phyloP scores from a whole-genome alignment of 2,329 filamentous ascomycete species.

The Falciphora oryzae region DNA sequence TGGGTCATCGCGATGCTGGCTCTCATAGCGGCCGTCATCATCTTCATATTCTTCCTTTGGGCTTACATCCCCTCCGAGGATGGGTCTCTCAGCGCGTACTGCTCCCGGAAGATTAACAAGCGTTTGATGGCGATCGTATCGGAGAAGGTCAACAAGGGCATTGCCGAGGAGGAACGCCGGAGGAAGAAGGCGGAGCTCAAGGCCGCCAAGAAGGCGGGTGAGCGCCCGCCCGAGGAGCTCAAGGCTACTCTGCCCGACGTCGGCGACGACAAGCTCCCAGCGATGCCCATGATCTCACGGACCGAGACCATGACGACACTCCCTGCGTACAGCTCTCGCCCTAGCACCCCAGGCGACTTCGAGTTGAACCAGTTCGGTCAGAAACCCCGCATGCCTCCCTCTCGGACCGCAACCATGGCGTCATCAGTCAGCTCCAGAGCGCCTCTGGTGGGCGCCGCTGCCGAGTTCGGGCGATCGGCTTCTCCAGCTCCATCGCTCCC shows the following conservation, averaged over 20 bases:
- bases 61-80: conserved; percentile 82
- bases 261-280: conserved; percentile 46
- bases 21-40: conserved; percentile 66
- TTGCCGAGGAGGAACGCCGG: conserved; percentile 69
- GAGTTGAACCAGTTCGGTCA: conserved; percentile 49
- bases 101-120: conserved; percentile 84
- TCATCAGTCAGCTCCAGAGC: conserved; percentile 22
- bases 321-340: conserved; percentile 56
- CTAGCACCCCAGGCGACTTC: conserved; percentile 45
- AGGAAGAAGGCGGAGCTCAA: conserved; percentile 45
- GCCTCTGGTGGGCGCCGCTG: conserved; percentile 25
- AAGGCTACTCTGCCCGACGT: conserved; percentile 61
- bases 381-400: conserved; percentile 38
- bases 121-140: conserved; percentile 79
- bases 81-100: conserved; percentile 77
- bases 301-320: conserved; percentile 57
- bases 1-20: conserved; percentile 79
- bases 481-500: conserved; percentile 22
- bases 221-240: conserved; percentile 42
- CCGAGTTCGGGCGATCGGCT: conserved; percentile 24
- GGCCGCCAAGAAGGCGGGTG: conserved; percentile 49
- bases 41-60: conserved; percentile 87
- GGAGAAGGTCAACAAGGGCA: conserved; percentile 79
- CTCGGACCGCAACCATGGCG: conserved; percentile 24
- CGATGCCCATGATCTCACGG: conserved; percentile 53